Base-by-base conservation (phyloP, 495 filamentous ascomycete species). In the Tricharina praecox region DNA sequence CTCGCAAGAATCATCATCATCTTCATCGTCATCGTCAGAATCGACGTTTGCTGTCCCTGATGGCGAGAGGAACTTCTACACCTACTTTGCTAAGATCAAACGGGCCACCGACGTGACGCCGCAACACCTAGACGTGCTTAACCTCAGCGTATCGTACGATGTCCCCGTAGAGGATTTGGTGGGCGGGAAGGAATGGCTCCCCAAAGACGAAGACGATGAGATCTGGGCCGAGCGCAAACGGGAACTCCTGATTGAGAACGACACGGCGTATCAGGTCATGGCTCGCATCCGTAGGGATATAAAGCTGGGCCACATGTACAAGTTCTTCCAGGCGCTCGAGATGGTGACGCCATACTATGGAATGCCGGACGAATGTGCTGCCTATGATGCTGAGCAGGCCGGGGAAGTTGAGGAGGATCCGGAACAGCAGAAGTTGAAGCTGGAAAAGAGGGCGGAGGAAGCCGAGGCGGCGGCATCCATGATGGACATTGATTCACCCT, bases 261-360 rank as follows among this genome's bases (percentile, higher is more conserved):
- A 39, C 24, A 45, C 48, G 32, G 58, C 58, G 20, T 24, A 46
- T 30, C 50, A 61, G 1, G 50, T 51, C 45, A 48, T 61, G 18
- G 54, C 53, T 33, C 49, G 58, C 19, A 44, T 48, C 7, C 59
- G 60, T 21, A 51, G 41, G 11, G 54, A 57, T 33, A 47, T 61
- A 13, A 61, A 50, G 34, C 26, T 61, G 33, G 58, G 58, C 4
- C 53, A 61, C 42, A 57, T 61, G 53, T 61, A 54, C 48, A 50
- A 53, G 24, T 61, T 61, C 41, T 61, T 50, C 34, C 58, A 61
- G 45, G 44, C 25, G 16, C 43, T 61, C 26, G 58, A 61, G 32
- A 18, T 61, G 36, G 37, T 61, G 20, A 39, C 4, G 20, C 10
- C 58, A 32, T 61, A 61, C 32, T 61, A 61, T 38, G 39, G 26